Conservation (phyloP, 768 basidiomycete species). For the Lepiota brunneoincarnata region DNA sequence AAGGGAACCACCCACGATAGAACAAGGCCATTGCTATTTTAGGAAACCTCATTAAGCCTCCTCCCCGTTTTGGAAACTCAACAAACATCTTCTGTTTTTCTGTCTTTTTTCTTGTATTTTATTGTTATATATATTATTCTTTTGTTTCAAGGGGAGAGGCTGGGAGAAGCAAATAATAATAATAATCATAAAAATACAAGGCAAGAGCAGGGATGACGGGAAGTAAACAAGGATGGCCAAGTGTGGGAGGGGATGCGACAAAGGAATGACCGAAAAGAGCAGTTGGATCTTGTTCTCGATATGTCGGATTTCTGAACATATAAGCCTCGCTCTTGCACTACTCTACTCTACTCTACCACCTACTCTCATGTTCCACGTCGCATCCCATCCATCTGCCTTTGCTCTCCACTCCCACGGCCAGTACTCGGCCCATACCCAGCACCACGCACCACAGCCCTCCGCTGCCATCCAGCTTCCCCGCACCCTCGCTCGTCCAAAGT, state of each 20-base stretch:
- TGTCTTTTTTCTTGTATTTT: too few species aligned
- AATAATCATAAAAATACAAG: background rate
- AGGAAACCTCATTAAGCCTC: conserved; percentile 14
- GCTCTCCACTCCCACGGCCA: conserved; percentile 33
- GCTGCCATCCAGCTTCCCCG: conserved; percentile 66
- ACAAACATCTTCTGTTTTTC: too few species aligned
- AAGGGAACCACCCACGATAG: conserved; percentile 22
- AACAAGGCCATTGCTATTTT: conserved; percentile 27
- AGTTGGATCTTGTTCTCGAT: conserved; percentile 24
- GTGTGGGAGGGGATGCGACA: conserved; percentile 31
- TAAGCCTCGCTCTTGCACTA: conserved; percentile 23
- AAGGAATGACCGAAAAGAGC: conserved; percentile 34
- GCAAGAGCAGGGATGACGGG: conserved; percentile 1
- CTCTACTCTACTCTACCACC: background rate
- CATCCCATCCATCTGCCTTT: conserved; percentile 41
- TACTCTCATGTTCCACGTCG: conserved; percentile 45
- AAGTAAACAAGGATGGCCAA: conserved; percentile 13
- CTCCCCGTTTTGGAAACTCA: background rate
- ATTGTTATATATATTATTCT: background rate
- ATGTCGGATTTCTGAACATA: conserved; percentile 14
- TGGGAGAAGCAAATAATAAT: background rate
- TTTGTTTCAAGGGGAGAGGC: background rate
- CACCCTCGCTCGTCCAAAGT: conserved; percentile 60
- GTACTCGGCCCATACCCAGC: conserved; percentile 21
- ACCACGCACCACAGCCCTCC: conserved; percentile 17